Percentiles rank a stretch among this genome's conserved stretches.
These are phyloP conservation scores for Irpex sp. DNA, from an alignment of 1,284 basidiomycete genomes.

Conservation along the genomic window DNA sequence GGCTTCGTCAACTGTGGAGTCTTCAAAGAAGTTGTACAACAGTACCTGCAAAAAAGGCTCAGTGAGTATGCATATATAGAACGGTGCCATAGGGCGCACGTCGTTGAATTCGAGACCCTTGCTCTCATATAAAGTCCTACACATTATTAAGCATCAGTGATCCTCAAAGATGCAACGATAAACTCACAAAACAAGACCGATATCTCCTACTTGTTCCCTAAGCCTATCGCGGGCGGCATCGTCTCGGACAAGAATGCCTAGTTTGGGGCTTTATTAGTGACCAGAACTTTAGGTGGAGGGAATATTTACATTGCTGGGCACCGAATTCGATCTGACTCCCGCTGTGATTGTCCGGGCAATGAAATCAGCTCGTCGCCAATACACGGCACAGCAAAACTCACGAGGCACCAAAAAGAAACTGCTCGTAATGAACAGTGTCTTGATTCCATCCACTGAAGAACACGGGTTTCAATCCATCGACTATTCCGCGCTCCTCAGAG, in stretches of 20 bases:
- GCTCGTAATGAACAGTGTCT: slow-evolving; percentile 49
- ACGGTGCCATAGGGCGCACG: slow-evolving; percentile 30
- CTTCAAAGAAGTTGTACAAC: slow-evolving; percentile 68
- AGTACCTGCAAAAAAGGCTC: slow-evolving; percentile 44
- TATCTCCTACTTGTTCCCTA: slow-evolving; percentile 51
- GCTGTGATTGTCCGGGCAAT: slow-evolving; percentile 22
- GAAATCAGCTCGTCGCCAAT: too few relatives aligned
- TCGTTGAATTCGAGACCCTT: slow-evolving; percentile 77
- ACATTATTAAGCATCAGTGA: neutral
- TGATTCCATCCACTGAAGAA: slow-evolving; percentile 56
- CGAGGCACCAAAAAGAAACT: slow-evolving; percentile 53
- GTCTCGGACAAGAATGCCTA: slow-evolving; percentile 69
- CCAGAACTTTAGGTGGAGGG: neutral
- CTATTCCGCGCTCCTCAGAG: slow-evolving; percentile 52
- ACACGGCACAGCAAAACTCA: slow-evolving; percentile 17
- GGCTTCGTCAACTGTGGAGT: slow-evolving; percentile 45
- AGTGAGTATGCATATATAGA: too few relatives aligned
- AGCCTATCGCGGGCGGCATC: slow-evolving; percentile 48
- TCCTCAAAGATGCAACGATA: neutral
- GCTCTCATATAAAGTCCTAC: slow-evolving; percentile 68
- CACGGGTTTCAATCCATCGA: slow-evolving; percentile 57
- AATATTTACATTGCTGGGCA: slow-evolving; percentile 56
- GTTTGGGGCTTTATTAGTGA: too few relatives aligned
- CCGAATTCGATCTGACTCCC: slow-evolving; percentile 60
- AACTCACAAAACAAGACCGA: slow-evolving; percentile 59